Evolutionary conservation across 805 yeast genomes (phyloP), one percentile per base, ranked within the genome.

Genomic region (Metschnikowia gruessii): DNA sequence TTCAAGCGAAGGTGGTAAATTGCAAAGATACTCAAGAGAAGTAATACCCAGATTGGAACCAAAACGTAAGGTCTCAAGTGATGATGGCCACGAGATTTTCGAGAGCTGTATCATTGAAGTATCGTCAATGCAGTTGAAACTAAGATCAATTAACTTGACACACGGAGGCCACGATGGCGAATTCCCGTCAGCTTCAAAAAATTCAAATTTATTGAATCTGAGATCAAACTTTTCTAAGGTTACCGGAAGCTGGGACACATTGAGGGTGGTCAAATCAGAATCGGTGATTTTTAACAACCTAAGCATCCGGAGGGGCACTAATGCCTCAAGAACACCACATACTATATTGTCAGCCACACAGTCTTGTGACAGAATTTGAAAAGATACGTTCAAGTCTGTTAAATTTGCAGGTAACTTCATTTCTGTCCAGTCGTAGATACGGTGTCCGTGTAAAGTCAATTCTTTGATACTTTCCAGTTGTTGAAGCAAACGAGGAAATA

Each of bases 251-350:
- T 38, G 52, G 12, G 60, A 48, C 5, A 69, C 49, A 41, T 61
- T 55, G 32, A 64, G 40, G 10, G 52, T 42, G 9, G 52, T 40
- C 24, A 65, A 42, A 16, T 52, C 53, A 46, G 67, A 67, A 48
- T 65, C 56, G 0, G 72, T 61, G 26, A 69, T 42, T 74, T 68
- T 68, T 26, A 69, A 49, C 5, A n/a, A n/a, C n/a, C n/a, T n/a
- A n/a, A n/a, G n/a, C n/a, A n/a, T n/a, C n/a, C n/a, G n/a, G n/a
- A n/a, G n/a, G n/a, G n/a, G n/a, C n/a, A n/a, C n/a, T n/a, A n/a
- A n/a, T n/a, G n/a, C n/a, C n/a, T n/a, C n/a, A n/a, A n/a, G n/a
- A n/a, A n/a, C n/a, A n/a, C n/a, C n/a, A n/a, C n/a, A n/a, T n/a
- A n/a, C n/a, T n/a, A n/a, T n/a, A n/a, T n/a, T n/a, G n/a, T n/a